These are phyloP conservation scores for Nowakowskiella sp. DNA, from an alignment of 192 early-diverging fungal species.

Conservation along the genomic window DNA sequence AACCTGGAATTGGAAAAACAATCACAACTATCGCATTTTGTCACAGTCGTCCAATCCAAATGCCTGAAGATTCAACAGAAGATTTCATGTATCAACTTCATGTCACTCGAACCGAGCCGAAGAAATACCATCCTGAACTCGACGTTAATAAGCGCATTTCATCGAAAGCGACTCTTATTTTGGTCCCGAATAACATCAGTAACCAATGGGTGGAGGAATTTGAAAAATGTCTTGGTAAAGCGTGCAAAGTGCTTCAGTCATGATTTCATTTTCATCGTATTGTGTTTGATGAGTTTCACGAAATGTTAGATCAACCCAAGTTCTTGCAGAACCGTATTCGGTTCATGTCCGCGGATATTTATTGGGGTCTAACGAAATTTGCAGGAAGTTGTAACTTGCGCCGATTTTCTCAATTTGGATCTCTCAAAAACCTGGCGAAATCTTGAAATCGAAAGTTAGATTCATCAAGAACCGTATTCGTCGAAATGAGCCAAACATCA, in stretches of 20 bases:
- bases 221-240: slow-evolving; percentile 15
- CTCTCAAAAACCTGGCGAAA: neutral
- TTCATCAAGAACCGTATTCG: slow-evolving; percentile 9
- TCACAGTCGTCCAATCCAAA: slow-evolving; percentile 1
- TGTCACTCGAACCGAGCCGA: no score
- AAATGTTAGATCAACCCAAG: neutral
- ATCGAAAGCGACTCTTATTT: slow-evolving; percentile 5
- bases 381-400: neutral
- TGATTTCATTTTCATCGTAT: slow-evolving; percentile 11
- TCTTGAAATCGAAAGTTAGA: neutral
- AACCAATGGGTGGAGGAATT: slow-evolving; percentile 18
- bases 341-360: neutral
- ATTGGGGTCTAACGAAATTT: slow-evolving; percentile 5
- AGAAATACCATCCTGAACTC: no score
- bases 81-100: no score
- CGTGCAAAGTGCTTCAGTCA: no score
- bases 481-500: slow-evolving; percentile 2
- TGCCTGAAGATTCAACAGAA: neutral
- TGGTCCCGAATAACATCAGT: no score
- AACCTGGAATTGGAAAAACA: slow-evolving; percentile 20
- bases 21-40: slow-evolving; percentile 17
- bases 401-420: neutral
- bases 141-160: no score
- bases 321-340: neutral
- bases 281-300: slow-evolving; percentile 13